These are phyloP conservation scores for Podaxis sp. DNA, from an alignment of 768 basidiomycete species.

Conservation along the genomic window DNA sequence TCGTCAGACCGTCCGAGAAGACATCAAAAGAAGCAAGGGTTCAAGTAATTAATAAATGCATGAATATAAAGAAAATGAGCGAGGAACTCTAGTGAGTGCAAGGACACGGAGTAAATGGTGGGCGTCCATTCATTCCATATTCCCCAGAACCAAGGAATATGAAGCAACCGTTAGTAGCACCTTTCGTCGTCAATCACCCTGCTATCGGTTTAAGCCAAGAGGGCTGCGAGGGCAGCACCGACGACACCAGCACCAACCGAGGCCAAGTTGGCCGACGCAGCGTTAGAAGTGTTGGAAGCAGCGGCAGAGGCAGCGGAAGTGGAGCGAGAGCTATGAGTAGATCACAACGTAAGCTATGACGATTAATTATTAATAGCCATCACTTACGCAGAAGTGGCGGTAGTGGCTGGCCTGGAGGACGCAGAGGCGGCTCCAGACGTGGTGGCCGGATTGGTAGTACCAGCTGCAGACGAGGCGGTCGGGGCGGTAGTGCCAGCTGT, in stretches of 20 bases:
- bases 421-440: slow-evolving; percentile 1
- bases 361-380: not conserved
- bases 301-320: slow-evolving; percentile 4
- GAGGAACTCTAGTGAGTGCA: slow-evolving; percentile 1
- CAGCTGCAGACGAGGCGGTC: slow-evolving; percentile 12
- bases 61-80: not conserved
- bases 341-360: slow-evolving; percentile 1
- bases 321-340: not conserved
- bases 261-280: slow-evolving; percentile 29
- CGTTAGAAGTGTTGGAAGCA: slow-evolving; percentile 19
- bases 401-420: not conserved
- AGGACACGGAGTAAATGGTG: not conserved
- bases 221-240: slow-evolving; percentile 42
- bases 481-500: not conserved
- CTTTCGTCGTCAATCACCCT: not conserved
- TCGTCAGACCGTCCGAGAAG: not conserved
- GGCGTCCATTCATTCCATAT: slow-evolving; percentile 4
- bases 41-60: slow-evolving; percentile 8
- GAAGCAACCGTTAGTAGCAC: not conserved
- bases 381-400: slow-evolving; percentile 16
- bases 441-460: slow-evolving; percentile 13
- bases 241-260: slow-evolving; percentile 40
- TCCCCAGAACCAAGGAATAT: not conserved
- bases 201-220: slow-evolving; percentile 32
- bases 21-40: not conserved